phyloP scores from a whole-genome alignment of 108 stramenopile genomes.

The Nannochloropsis gaditana region DNA sequence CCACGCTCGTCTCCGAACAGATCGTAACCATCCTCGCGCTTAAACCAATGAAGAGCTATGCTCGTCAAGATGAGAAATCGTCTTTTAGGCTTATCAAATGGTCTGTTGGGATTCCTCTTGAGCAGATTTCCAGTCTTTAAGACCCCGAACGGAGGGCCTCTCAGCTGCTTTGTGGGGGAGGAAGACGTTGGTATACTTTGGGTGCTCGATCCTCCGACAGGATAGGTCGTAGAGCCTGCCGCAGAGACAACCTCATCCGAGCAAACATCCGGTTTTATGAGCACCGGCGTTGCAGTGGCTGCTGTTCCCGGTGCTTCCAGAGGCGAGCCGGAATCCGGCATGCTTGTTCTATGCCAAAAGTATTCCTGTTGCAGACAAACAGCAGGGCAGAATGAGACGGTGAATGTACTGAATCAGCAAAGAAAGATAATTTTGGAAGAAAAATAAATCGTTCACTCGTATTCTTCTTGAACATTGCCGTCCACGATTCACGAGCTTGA shows the following conservation, averaged over 20 bases:
- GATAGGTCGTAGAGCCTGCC: background rate
- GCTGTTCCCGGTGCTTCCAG: too few species aligned
- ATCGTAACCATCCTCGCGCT: background rate
- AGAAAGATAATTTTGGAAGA: too few species aligned
- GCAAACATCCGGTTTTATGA: too few species aligned
- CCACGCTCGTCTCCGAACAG: background rate
- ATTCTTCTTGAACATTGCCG: too few species aligned
- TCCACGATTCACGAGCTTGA: too few species aligned
- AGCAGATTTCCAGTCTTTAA: background rate
- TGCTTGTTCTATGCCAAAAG: too few species aligned
- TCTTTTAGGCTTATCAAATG: constrained; percentile 6
- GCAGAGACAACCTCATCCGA: background rate
- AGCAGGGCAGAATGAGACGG: too few species aligned
- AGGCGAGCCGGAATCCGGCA: too few species aligned
- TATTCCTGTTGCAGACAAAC: too few species aligned
- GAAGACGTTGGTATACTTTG: background rate
- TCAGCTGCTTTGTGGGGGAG: background rate
- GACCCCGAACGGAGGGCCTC: background rate
- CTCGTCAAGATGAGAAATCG: background rate
- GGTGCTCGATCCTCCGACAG: background rate
- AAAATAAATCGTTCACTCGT: too few species aligned
- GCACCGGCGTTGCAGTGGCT: too few species aligned
- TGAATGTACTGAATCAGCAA: too few species aligned
- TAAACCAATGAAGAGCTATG: background rate
- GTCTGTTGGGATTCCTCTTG: background rate